Conservation (phyloP, 768 basidiomycete genomes). For the Sarcodon sp. region DNA sequence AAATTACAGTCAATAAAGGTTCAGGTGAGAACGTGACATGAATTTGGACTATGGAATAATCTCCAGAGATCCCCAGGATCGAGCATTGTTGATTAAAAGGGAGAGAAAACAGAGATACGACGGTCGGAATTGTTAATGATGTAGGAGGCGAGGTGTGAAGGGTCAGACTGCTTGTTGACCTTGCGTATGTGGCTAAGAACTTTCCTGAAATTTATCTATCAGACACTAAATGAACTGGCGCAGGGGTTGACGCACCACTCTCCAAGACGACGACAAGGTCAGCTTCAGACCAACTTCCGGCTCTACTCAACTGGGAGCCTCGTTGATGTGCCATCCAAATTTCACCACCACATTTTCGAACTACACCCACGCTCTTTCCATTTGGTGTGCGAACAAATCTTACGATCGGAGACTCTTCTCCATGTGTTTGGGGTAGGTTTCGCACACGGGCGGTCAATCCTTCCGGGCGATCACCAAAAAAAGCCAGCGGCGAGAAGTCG, state of each 20-base stretch:
- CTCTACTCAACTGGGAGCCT: slow-evolving; percentile 34
- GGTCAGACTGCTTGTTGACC: slow-evolving; percentile 30
- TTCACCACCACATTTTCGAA: slow-evolving; percentile 44
- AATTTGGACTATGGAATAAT: slow-evolving; percentile 47
- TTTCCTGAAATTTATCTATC: slow-evolving; percentile 26
- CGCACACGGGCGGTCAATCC: slow-evolving; percentile 17
- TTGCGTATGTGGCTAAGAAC: slow-evolving; percentile 47
- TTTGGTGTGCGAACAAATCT: slow-evolving; percentile 70
- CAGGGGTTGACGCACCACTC: slow-evolving; percentile 29
- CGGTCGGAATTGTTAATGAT: slow-evolving; percentile 30
- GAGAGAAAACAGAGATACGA: slow-evolving; percentile 53
- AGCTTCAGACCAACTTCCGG: slow-evolving; percentile 36
- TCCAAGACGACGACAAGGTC: slow-evolving; percentile 64
- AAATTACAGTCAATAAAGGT: background rate
- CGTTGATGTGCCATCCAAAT: slow-evolving; percentile 42
- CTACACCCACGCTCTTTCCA: slow-evolving; percentile 59
- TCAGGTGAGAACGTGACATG: slow-evolving; percentile 7
- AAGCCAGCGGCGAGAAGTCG: slow-evolving; percentile 39
- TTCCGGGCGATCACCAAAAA: slow-evolving; percentile 46
- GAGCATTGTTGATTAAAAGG: slow-evolving; percentile 18
- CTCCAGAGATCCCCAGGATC: slow-evolving; percentile 52
- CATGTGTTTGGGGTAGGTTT: background rate
- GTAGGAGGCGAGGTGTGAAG: slow-evolving; percentile 37
- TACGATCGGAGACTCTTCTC: slow-evolving; percentile 20
- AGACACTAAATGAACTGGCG: background rate